A percentile compares a stretch with the other conserved stretches of the same genome.
Conservation (phyloP, 106 monocot species). For the Xerophyta viscosa region DNA sequence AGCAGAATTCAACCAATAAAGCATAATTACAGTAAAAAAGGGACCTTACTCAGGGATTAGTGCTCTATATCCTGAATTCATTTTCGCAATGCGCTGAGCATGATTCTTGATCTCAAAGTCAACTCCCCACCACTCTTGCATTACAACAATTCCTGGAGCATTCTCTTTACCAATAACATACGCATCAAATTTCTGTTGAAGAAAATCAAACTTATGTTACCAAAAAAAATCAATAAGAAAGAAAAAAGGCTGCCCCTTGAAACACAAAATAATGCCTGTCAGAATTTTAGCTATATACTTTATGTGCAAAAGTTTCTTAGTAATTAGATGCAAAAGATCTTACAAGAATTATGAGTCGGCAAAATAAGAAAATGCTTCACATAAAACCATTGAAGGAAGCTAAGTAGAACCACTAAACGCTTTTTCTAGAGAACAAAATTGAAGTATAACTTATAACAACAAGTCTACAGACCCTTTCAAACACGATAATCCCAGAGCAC, state of each 20-base stretch:
- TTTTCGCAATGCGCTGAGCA: constrained; percentile 59
- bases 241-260: background rate
- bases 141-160: constrained; percentile 85
- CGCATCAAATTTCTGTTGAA: constrained; percentile 70
- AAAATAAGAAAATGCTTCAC: too few relatives aligned
- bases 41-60: constrained; percentile 86
- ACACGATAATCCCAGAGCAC: too few relatives aligned
- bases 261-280: background rate
- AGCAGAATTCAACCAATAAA: background rate
- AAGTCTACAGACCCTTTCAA: too few relatives aligned
- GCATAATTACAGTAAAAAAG: too few relatives aligned
- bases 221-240: background rate
- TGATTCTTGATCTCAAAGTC: constrained; percentile 96
- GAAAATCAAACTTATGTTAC: background rate
- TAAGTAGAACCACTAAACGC: too few relatives aligned
- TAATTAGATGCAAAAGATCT: too few relatives aligned
- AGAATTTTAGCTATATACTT: too few relatives aligned
- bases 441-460: too few relatives aligned
- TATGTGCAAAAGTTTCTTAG: too few relatives aligned
- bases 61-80: constrained; percentile 77
- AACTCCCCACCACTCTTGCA: constrained; percentile 99
- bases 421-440: too few relatives aligned
- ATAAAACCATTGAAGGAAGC: too few relatives aligned
- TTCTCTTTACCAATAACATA: constrained; percentile 87
- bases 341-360: too few relatives aligned